Evolutionary conservation across 495 filamentous ascomycete species (phyloP), one percentile per base, ranked within the genome.

Genomic region (Hypoxylon subgilvum): DNA sequence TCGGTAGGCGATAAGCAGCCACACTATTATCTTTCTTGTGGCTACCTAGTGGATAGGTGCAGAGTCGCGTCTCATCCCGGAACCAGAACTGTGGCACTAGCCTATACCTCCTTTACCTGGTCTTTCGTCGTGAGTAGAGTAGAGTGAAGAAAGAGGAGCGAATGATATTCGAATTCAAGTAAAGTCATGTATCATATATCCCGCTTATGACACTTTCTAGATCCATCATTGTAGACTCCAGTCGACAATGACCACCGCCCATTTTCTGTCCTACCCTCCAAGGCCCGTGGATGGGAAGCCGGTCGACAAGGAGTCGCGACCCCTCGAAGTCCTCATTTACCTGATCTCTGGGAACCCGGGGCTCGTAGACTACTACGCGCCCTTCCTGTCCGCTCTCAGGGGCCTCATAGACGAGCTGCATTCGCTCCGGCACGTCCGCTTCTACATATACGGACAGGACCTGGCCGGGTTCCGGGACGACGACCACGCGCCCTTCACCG

Each of bases 271-370:
- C 7, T 70, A 55, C 30, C 57, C 67, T 14, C 41, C 67, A 13
- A 57, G 32, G 21, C 34, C 23, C 0, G 45, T 46, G 16, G 48
- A 46, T 12, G 31, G 36, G 27, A 41, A 40, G 25, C 10, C 10
- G 27, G 41, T 41, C 17, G 39, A 45, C 28, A 34, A 48, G 5
- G 38, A 48, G 5, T 23, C 27, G 4, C 21, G 19, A 19, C 38
- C 54, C 7, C 61, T 48, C 21, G 51, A 74, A 13, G 64, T 64
- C 31, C 70, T 84, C 42, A 60, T 83, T 22, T 80, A 70, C 75
- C 90, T 95, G 70, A 84, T 96, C 32, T 79, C 91, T 21, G 93
- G 93, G 12, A 96, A 96, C 57, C 93, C 93, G 7, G 93, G 93
- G 0, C 74, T 96, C 27, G 85, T 96, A 38, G 75, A 73, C 23